phyloP scores from a whole-genome alignment of 768 basidiomycete genomes.

The Daedaleopsis sinensis region DNA sequence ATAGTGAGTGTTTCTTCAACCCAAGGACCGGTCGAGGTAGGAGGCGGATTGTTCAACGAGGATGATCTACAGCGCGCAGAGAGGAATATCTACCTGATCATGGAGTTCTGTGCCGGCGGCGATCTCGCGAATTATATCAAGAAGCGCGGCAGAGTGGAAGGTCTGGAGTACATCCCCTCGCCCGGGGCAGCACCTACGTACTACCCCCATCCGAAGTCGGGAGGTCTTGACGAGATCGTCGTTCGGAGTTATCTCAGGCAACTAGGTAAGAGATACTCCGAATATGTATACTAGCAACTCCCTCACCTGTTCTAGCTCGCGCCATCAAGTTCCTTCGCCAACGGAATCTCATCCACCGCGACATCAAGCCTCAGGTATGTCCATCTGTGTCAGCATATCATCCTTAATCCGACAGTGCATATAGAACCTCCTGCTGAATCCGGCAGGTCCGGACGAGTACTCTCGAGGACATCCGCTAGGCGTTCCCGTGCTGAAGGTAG shows the following conservation, averaged over 20 bases:
- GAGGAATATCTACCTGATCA: constrained; percentile 88
- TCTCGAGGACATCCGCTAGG: constrained; percentile 87
- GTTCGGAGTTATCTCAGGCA: constrained; percentile 93
- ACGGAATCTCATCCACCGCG: constrained; percentile 90
- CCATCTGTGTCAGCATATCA: too few relatives aligned
- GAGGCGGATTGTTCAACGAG: not conserved
- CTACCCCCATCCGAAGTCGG: constrained; percentile 89
- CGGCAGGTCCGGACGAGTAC: constrained; percentile 79
- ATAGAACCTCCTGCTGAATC: constrained; percentile 88
- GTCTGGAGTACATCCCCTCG: constrained; percentile 77
- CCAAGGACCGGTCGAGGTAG: not conserved
- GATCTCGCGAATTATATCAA: constrained; percentile 97
- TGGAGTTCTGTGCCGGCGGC: constrained; percentile 96
- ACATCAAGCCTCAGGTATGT: constrained; percentile 91
- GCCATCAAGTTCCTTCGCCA: constrained; percentile 92
- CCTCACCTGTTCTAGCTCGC: constrained; percentile 57
- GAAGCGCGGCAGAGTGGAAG: constrained; percentile 92
- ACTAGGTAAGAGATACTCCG: constrained; percentile 56
- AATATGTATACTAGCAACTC: not conserved
- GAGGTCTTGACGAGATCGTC: constrained; percentile 88
- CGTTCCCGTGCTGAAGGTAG: constrained; percentile 94
- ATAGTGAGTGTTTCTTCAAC: constrained; percentile 55
- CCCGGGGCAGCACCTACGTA: constrained; percentile 74
- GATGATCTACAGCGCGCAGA: constrained; percentile 59
- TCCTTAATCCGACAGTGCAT: not conserved